phyloP scores from a whole-genome alignment of 2,329 filamentous ascomycete species.

The Apiospora saccharicola region DNA sequence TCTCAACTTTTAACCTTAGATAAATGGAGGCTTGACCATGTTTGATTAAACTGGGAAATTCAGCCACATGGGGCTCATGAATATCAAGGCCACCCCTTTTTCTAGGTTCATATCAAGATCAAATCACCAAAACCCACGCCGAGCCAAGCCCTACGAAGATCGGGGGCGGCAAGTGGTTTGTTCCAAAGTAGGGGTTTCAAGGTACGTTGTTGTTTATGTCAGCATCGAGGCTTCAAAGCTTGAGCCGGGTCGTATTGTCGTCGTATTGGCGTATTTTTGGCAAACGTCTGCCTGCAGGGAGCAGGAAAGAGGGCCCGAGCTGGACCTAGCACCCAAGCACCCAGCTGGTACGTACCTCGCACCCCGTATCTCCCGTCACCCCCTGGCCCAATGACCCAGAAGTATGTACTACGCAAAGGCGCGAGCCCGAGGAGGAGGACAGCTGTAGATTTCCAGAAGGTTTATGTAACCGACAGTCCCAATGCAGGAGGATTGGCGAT shows the following conservation, averaged over 20 bases:
- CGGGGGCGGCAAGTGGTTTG: neutral
- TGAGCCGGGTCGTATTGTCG: neutral
- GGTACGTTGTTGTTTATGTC: neutral
- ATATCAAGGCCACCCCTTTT: neutral
- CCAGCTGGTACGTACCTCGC: slow-evolving; percentile 1
- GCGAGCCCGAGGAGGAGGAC: neutral
- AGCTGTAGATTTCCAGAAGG: slow-evolving; percentile 2
- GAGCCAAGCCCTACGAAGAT: neutral
- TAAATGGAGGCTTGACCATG: neutral
- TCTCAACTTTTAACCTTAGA: neutral
- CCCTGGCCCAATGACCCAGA: slow-evolving; percentile 12
- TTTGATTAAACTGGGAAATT: slow-evolving; percentile 5
- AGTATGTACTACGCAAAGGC: neutral
- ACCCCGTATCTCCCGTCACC: slow-evolving; percentile 9
- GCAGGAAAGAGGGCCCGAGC: slow-evolving; percentile 1
- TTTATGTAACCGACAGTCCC: neutral
- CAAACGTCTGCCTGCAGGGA: slow-evolving; percentile 4
- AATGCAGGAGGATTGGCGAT: neutral
- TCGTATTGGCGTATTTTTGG: slow-evolving; percentile 2
- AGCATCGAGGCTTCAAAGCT: neutral
- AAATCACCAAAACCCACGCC: slow-evolving; percentile 5
- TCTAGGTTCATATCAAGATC: slow-evolving; percentile 12
- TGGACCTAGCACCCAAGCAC: neutral
- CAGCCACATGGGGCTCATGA: slow-evolving; percentile 6
- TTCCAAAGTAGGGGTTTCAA: neutral